Base-by-base conservation (phyloP, 176 grass and related monocot genomes). In the Miscanthus lutarioriparius region DNA sequence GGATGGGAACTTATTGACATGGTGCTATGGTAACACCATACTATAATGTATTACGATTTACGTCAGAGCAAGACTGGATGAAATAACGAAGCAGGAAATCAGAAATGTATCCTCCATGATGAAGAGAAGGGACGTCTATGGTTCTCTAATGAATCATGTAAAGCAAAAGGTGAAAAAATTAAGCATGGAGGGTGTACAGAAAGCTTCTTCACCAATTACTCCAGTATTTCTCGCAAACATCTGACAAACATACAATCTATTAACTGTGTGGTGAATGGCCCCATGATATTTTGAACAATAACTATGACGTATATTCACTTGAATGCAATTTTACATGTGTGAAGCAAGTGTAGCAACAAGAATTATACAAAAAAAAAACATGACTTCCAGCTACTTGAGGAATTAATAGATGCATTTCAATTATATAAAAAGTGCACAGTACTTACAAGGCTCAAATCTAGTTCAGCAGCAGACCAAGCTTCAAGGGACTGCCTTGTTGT, bases 401-500 rank as follows among this genome's bases (percentile, higher is more conserved):
- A 58, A 65, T 49, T 16, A 88, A 84, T 40, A 19, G 37, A 74
- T 40, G 23, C 41, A 66, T 40, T 82, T 44, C 43, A 77, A 81
- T 41, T 54, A 54, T 70, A 41, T 3, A 16, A 81, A 72, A 27
- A 10, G 11, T 76, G 37, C 11, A 62, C 35, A 84, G 45, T 85
- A 86, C 93, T 87, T 91, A 95, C 96, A 83, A 98, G 92, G 85
- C 89, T 89, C 80, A 95, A 82, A 85, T 98, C 91, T 75, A 98
- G 28, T 80, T 95, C 89, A 35, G 59, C 54, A 38, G 81, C 87
- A 77, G 85, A 87, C 96, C 96, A 98, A 81, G 89, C 85, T 91
- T 98, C 96, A 87, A 98, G 91, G 76, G 96, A 98, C 39, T 92
- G 96, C 80, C 87, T 98, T 70, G 93, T 98, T 76, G 85, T 56